phyloP scores from a whole-genome alignment of 2,329 filamentous ascomycete species.

The Botrytis paeoniae region DNA sequence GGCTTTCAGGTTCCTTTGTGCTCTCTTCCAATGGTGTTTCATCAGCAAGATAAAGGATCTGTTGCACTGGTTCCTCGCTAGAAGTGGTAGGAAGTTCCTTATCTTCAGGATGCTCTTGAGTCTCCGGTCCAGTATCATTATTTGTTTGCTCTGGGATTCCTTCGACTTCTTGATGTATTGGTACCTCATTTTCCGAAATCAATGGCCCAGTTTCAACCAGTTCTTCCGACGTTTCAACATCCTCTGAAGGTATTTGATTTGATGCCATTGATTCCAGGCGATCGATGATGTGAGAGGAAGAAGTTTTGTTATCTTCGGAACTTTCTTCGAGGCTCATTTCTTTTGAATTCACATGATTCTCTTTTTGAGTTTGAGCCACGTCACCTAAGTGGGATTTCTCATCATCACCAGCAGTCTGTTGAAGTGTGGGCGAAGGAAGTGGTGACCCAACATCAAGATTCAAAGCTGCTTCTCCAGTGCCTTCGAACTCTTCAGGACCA shows the following conservation, averaged over 20 bases:
- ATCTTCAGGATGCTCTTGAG: not conserved
- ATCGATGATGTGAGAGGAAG: not conserved
- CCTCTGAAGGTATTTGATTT: not conserved
- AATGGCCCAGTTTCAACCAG: not conserved
- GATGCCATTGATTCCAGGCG: not conserved
- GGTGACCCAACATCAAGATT: constrained; percentile 10
- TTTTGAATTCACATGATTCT: not conserved
- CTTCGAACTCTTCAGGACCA: not conserved
- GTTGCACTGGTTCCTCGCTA: not conserved
- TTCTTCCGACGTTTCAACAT: not conserved
- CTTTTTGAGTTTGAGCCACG: not conserved
- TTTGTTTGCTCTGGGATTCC: not conserved
- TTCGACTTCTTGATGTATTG: not conserved
- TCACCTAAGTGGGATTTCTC: not conserved
- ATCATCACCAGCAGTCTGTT: not conserved
- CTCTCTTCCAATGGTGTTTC: not conserved
- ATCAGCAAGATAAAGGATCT: not conserved
- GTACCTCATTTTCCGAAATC: not conserved
- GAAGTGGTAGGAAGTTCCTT: not conserved
- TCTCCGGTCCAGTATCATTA: not conserved
- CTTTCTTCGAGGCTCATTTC: not conserved
- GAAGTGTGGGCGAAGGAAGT: not conserved
- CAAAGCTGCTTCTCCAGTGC: constrained; percentile 1
- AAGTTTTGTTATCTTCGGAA: not conserved
- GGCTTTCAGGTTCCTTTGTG: not conserved